Percentiles rank a stretch among this genome's conserved stretches.
Evolutionary conservation across 495 filamentous ascomycete species (phyloP).

Genomic region (Annulohypoxylon nitens): DNA sequence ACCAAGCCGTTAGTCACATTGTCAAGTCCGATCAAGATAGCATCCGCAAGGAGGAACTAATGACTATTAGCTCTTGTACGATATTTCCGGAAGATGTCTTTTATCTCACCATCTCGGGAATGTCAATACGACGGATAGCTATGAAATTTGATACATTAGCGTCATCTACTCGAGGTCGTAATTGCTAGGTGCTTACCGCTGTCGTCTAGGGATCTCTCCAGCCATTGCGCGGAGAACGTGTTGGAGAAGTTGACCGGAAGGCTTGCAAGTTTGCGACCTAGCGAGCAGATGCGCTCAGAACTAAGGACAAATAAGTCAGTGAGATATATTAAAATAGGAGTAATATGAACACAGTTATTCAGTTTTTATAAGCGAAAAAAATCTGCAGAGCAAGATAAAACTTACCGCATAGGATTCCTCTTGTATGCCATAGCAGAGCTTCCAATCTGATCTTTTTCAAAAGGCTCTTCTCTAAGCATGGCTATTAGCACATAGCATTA

Average conservation of each 20-base stretch:
- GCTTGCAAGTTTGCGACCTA: conserved; percentile 78
- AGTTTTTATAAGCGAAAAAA: no score
- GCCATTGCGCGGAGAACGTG: conserved; percentile 89
- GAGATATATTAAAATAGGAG: neutral
- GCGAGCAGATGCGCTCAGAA: conserved; percentile 82
- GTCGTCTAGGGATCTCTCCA: conserved; percentile 72
- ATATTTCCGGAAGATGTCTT: neutral
- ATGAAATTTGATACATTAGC: conserved; percentile 21
- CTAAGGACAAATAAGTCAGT: conserved; percentile 68
- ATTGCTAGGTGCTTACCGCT: conserved; percentile 22
- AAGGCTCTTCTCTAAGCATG: conserved; percentile 83
- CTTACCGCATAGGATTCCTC: conserved; percentile 67
- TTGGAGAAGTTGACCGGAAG: conserved; percentile 76
- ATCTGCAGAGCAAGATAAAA: neutral
- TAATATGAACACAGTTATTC: neutral
- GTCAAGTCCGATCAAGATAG: conserved; percentile 81
- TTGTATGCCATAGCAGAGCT: conserved; percentile 81
- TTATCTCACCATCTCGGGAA: conserved; percentile 72
- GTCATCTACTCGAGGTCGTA: neutral
- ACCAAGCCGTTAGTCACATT: conserved; percentile 88
- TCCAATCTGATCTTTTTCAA: conserved; percentile 83
- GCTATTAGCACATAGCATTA: neutral
- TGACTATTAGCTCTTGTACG: conserved; percentile 15
- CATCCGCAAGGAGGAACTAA: conserved; percentile 82
- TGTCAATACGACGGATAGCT: conserved; percentile 57